A percentile compares a stretch with the other conserved stretches of the same genome.
Conservation (phyloP, 805 yeast genomes). For the Osmozyma mogii region DNA sequence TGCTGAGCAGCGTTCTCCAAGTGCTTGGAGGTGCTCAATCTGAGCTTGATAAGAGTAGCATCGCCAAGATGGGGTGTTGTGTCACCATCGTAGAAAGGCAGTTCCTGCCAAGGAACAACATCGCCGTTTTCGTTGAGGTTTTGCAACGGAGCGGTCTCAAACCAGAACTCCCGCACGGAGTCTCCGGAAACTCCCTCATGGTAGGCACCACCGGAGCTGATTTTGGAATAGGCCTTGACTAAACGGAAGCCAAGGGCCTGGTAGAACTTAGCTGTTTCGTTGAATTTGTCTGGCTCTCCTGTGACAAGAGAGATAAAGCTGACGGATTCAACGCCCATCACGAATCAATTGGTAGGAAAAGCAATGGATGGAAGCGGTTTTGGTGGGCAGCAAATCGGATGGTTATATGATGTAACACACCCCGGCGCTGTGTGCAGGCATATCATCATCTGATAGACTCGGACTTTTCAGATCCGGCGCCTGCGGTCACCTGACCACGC, state of each 20-base stretch:
- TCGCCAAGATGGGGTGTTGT: conserved; percentile 18
- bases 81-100: conserved; percentile 32
- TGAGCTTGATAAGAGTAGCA: conserved; percentile 27
- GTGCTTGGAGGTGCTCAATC: conserved; percentile 18
- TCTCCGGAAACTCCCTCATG: conserved; percentile 54
- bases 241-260: conserved; percentile 51
- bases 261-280: conserved; percentile 48
- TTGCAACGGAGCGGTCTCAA: conserved; percentile 56
- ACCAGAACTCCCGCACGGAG: conserved; percentile 65
- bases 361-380: too few relatives aligned
- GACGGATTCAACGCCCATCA: conserved; percentile 16
- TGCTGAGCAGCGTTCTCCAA: conserved; percentile 9
- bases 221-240: conserved; percentile 53
- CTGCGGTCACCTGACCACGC: too few relatives aligned
- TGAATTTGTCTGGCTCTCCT: conserved; percentile 37
- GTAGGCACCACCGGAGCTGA: conserved; percentile 27
- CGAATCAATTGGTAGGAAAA: conserved; percentile 2
- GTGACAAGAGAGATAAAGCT: conserved; percentile 61
- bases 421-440: conserved; percentile 1
- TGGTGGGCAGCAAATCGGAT: too few relatives aligned
- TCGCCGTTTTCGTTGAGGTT: conserved; percentile 25
- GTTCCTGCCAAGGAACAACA: conserved; percentile 35
- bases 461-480: conserved; percentile 3
- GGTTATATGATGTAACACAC: too few relatives aligned
- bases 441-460: conserved; percentile 2